Conservation (phyloP, 495 filamentous ascomycete species). For the Jackrogersella minutella region DNA sequence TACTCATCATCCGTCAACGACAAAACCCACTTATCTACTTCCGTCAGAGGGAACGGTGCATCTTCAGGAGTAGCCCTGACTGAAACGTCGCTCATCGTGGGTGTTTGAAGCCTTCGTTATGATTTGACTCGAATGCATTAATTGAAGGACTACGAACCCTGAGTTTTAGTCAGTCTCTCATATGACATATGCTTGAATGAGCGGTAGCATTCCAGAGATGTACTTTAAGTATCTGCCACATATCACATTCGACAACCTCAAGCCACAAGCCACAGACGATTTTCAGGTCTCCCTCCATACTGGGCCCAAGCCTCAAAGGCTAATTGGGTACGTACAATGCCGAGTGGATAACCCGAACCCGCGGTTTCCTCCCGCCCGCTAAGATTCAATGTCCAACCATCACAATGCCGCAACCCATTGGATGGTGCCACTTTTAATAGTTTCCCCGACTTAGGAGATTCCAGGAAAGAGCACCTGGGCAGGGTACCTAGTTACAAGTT, state of each 20-base stretch:
- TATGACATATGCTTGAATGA: too few species aligned
- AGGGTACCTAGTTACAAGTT: too few species aligned
- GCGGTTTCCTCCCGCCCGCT: background rate
- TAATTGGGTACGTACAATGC: background rate
- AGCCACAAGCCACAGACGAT: too few species aligned
- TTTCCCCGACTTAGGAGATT: conserved; percentile 34
- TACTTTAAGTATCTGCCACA: background rate
- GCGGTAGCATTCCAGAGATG: too few species aligned
- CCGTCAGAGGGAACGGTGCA: conserved; percentile 69
- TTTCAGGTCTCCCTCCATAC: too few species aligned
- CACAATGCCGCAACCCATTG: background rate
- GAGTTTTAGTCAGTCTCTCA: too few species aligned
- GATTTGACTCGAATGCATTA: background rate
- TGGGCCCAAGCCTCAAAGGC: too few species aligned
- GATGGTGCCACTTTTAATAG: conserved; percentile 20
- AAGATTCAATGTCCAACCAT: background rate
- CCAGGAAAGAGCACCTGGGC: too few species aligned
- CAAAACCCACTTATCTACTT: conserved; percentile 70
- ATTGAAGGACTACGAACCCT: background rate
- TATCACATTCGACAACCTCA: background rate
- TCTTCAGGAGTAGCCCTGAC: conserved; percentile 39
- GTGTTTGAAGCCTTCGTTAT: background rate
- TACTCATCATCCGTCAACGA: conserved; percentile 76
- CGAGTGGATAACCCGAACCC: conserved; percentile 5
- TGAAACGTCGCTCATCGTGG: conserved; percentile 29